Base-by-base conservation (phyloP, 495 filamentous ascomycete species). In the Aspergillus diversus region DNA sequence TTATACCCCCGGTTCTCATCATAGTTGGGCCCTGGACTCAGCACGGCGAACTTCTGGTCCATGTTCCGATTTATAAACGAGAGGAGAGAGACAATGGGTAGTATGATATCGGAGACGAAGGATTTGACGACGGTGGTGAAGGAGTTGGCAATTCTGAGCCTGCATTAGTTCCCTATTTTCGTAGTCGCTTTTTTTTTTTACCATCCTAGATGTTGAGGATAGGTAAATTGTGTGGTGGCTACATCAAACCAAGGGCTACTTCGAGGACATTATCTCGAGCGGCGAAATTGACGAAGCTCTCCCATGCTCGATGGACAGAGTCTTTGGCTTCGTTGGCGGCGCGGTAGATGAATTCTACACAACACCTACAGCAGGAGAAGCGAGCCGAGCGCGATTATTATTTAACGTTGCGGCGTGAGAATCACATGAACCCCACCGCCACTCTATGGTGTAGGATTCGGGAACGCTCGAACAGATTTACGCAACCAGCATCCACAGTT, bases 381-480 rank as follows among this genome's bases (percentile, higher is more conserved):
- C 80, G 81, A 47, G 70, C 75, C 17, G 86, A 90, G 68, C 73
- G 76, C 16, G 77, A 87, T 46, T 84, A 77, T 58, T 83, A 82
- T 53, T 66, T 84, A 48, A 70, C 79, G 11, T 57, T 86, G 31
- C 77, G 81, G 37, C 79, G 78, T 16, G 77, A 82, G 56, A 81
- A 81, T 46, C 75, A 81, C 37, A 60, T 70, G 51, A 81, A 89
- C 68, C 88, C 89, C 11, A 87, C 79, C 34, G 80, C 80, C 2
- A n/a, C 72, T 91, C 16, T 91, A 86, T 70, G 95, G 95, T 46
- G 80, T 88, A 59, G 95, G 93, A 46, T 96, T 91, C 73, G 95
- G 92, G 42, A 99, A 97, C 73, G 86, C 88, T 33, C 82, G 81
- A 60, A 97, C 92, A 17, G 91, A 97, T 70, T 77, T 79, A 52